These are phyloP conservation scores for Boletus speciosus DNA, from an alignment of 768 basidiomycete species.

Conservation along the genomic window DNA sequence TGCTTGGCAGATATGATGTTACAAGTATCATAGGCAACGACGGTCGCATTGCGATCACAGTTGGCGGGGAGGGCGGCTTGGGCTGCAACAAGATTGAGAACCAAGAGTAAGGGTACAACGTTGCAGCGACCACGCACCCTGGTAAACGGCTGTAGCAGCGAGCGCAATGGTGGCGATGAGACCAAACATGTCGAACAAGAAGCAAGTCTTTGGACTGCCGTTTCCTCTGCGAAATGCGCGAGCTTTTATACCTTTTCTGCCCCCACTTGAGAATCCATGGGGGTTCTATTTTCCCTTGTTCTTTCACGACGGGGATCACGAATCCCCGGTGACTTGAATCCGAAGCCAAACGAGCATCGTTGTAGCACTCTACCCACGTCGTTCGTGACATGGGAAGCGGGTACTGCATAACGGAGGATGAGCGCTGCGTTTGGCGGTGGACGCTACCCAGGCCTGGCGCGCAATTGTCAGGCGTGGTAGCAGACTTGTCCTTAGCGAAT, in stretches of 20 bases:
- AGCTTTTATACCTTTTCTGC: constrained; percentile 19
- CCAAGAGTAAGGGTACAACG: neutral
- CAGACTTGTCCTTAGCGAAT: neutral
- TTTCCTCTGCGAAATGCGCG: neutral
- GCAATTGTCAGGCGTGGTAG: neutral
- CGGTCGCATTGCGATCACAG: constrained; percentile 62
- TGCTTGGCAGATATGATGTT: constrained; percentile 59
- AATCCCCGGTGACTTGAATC: neutral
- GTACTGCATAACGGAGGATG: too few relatives aligned
- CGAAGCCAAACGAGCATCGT: neutral
- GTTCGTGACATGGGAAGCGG: neutral
- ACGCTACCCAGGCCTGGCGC: neutral
- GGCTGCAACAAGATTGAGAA: constrained; percentile 35
- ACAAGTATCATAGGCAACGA: constrained; percentile 58
- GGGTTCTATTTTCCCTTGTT: neutral
- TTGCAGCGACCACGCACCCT: constrained; percentile 14
- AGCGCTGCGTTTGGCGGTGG: neutral
- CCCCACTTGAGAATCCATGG: too few relatives aligned
- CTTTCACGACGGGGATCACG: neutral
- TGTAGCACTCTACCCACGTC: neutral
- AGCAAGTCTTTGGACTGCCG: neutral
- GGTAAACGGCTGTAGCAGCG: constrained; percentile 6
- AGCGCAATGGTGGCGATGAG: constrained; percentile 16
- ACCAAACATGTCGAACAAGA: constrained; percentile 16
- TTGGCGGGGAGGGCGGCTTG: constrained; percentile 38